phyloP scores from a whole-genome alignment of 2,329 filamentous ascomycete species.

The Sarocladiaceae sp. region DNA sequence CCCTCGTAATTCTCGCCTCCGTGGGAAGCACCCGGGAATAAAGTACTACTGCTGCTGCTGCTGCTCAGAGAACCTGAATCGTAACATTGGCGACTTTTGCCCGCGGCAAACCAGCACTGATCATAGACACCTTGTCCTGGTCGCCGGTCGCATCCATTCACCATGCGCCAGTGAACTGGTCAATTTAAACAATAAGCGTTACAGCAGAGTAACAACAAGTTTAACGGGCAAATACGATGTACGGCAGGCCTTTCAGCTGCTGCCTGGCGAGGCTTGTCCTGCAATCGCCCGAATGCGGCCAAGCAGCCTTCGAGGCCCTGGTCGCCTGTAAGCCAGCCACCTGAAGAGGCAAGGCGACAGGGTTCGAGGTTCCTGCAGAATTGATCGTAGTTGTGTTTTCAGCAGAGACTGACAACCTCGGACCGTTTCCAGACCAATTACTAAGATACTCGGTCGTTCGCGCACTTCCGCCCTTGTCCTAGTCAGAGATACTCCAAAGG shows the following conservation, averaged over 20 bases:
- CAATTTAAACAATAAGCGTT: no score
- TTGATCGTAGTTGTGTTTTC: no score
- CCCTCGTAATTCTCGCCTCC: neutral
- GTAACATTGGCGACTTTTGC: no score
- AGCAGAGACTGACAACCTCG: neutral
- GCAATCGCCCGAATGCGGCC: constrained; percentile 1
- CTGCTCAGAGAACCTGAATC: no score
- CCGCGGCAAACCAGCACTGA: no score
- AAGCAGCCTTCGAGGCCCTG: neutral
- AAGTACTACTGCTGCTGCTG: neutral
- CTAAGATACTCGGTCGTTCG: neutral
- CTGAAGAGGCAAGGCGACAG: neutral
- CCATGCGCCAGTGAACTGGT: no score
- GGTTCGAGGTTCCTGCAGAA: no score
- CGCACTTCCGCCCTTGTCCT: neutral
- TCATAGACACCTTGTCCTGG: no score
- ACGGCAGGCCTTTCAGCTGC: neutral
- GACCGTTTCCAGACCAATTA: neutral
- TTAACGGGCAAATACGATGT: constrained; percentile 4
- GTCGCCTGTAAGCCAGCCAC: neutral
- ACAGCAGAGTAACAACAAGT: no score
- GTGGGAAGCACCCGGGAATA: constrained; percentile 1
- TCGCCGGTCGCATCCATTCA: no score
- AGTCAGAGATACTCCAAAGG: neutral
- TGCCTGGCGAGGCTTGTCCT: neutral